Evolutionary conservation across 2,329 filamentous ascomycete species (phyloP).

Genomic region (Aspergillus thermomutatus): DNA sequence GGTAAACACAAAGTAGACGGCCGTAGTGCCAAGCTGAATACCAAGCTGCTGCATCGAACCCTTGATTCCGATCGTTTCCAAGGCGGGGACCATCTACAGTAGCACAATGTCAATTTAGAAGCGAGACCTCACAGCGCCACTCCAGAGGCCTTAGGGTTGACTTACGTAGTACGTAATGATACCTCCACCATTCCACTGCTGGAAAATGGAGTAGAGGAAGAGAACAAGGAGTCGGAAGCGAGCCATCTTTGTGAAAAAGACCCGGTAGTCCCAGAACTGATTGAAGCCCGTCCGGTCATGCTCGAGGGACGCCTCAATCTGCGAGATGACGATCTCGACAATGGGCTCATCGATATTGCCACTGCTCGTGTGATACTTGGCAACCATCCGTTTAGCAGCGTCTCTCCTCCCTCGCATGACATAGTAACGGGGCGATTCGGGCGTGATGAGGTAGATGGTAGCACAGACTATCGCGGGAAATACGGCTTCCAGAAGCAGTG

Average conservation of each 20-base stretch:
- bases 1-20: constrained; percentile 48
- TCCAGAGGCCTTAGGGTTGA: constrained; percentile 1
- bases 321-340: constrained; percentile 40
- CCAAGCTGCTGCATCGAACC: constrained; percentile 38
- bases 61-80: constrained; percentile 43
- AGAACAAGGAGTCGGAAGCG: constrained; percentile 45
- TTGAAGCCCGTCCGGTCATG: constrained; percentile 35
- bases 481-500: constrained; percentile 46
- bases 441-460: constrained; percentile 41
- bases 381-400: constrained; percentile 33
- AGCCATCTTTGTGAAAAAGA: constrained; percentile 46
- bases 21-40: constrained; percentile 44
- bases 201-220: constrained; percentile 46
- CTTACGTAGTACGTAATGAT: constrained; percentile 44
- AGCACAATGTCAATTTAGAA: background rate
- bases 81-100: constrained; percentile 31
- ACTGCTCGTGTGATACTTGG: constrained; percentile 44
- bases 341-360: constrained; percentile 40
- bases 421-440: constrained; percentile 37
- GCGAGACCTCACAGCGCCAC: background rate
- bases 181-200: constrained; percentile 48
- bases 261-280: constrained; percentile 45
- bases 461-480: constrained; percentile 48
- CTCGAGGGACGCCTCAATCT: constrained; percentile 47
- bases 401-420: constrained; percentile 32